Evolutionary conservation across 169 alveolate genomes (phyloP).

Genomic region (Theileria sp.): DNA sequence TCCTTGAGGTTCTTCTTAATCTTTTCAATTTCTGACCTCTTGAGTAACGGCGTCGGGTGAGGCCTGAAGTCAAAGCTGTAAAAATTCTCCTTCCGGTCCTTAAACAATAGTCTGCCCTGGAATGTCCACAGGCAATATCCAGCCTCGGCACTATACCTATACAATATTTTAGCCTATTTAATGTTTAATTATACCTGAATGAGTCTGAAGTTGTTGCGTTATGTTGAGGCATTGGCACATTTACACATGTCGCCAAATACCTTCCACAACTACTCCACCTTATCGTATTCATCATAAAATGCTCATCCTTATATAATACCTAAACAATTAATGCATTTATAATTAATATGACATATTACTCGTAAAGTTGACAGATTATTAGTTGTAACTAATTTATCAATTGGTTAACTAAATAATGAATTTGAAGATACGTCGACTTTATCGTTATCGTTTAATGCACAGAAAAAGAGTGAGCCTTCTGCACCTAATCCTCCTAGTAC

Average conservation of each 20-base stretch:
- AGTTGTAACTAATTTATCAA: not conserved
- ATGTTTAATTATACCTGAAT: slow-evolving; percentile 46
- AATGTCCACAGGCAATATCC: slow-evolving; percentile 85
- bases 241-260: slow-evolving; percentile 79
- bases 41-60: slow-evolving; percentile 84
- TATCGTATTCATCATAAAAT: slow-evolving; percentile 79
- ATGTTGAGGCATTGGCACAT: slow-evolving; percentile 65
- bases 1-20: slow-evolving; percentile 83
- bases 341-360: too few relatives aligned
- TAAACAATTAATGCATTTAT: not conserved
- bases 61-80: slow-evolving; percentile 86
- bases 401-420: not conserved
- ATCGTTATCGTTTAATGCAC: slow-evolving; percentile 80
- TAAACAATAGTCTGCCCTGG: slow-evolving; percentile 84
- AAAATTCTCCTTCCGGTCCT: slow-evolving; percentile 77
- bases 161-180: slow-evolving; percentile 1
- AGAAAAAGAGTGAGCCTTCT: slow-evolving; percentile 82
- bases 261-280: slow-evolving; percentile 88
- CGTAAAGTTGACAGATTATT: too few relatives aligned
- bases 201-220: slow-evolving; percentile 53
- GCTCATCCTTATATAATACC: slow-evolving; percentile 82
- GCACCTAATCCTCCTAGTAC: slow-evolving; percentile 81
- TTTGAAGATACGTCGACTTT: slow-evolving; percentile 76
- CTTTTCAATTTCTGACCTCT: slow-evolving; percentile 75
- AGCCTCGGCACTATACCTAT: slow-evolving; percentile 75